Percentiles rank a stretch among this genome's conserved stretches.
phyloP scores from a whole-genome alignment of 23 red algal genomes.

The Cyanidioschyzon merolae region DNA sequence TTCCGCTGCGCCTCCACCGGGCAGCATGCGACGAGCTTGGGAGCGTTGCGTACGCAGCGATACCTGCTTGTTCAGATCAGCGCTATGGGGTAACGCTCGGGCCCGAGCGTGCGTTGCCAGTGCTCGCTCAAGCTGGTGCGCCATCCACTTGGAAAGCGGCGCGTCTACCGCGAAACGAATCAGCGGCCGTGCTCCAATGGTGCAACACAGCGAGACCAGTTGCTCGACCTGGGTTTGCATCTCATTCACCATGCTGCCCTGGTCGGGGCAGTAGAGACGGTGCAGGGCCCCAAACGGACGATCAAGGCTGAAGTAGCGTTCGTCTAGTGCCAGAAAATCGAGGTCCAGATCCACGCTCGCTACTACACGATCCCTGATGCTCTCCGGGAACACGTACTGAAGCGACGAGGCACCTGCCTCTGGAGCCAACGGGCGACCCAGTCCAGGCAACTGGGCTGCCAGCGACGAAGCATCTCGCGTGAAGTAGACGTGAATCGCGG shows the following conservation, averaged over 20 bases:
- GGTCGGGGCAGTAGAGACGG: background rate
- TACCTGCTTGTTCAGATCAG: background rate
- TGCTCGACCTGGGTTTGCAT: background rate
- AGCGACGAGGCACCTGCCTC: background rate
- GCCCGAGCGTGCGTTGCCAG: background rate
- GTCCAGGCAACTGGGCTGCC: background rate
- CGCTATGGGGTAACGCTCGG: background rate
- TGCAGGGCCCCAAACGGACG: background rate
- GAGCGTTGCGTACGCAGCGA: background rate
- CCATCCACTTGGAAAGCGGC: constrained; percentile 3
- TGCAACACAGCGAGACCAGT: background rate
- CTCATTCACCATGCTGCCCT: background rate
- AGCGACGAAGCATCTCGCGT: constrained; percentile 24
- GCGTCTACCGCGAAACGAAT: background rate
- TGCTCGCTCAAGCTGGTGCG: background rate
- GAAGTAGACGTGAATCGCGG: constrained; percentile 69
- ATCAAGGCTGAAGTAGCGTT: constrained; percentile 20
- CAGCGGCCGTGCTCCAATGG: background rate
- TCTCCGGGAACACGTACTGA: background rate
- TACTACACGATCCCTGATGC: background rate
- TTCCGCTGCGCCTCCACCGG: background rate
- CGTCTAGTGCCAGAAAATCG: constrained; percentile 22
- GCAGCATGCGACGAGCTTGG: background rate
- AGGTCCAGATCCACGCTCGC: constrained; percentile 17
- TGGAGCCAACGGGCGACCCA: background rate